Evolutionary conservation across 2,329 filamentous ascomycete genomes (phyloP), one percentile per base, ranked within the genome.

Genomic region (Cytospora piceae): DNA sequence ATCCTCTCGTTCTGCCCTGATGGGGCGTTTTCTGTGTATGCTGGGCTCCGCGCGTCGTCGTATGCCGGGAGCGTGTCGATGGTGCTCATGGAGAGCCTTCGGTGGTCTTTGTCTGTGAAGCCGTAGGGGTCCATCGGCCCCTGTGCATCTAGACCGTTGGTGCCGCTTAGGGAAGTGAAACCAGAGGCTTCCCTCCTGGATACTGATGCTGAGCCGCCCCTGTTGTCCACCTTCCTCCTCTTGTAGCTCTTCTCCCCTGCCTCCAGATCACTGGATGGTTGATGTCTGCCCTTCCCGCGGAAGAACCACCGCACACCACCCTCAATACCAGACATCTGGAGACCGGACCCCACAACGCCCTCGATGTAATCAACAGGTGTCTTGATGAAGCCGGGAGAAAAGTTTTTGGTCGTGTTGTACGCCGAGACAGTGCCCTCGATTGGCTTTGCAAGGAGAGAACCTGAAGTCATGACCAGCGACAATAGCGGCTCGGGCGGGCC

Each of bases 331-430:
- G 94, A 97, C 37, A 89, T 89, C 34, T 92, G 87, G 34, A 93
- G 90, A 7, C 97, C 91, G 0, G 88, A 91, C 17, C 92, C 91
- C 34, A 97, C 91, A 0, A 92, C 95, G 56, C 92, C 90, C 77
- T 98, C 94, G 24, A 97, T 89, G 72, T 96, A 93, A 75, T 97
- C 93, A 58, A 92, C 94, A 67, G 93, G 87, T n/a, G 91, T 91
- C 76, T 92, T 93, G 31, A 68, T 68, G 74, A 97, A 92, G 2
- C 91, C 86, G 0, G 94, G 93, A 1, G 93, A 96, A 73, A 94
- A 96, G 71, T 94, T 92, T 77, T 98, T 97, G 14, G 92, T 93
- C 3, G 86, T 89, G 32, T 90, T 90, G 75, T 98, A 98, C 1
- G 92, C 92, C 1, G 91, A 93, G 9, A 94, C 85, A 0, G 93